Base-by-base conservation (phyloP, 108 stramenopile genomes). In the Pseudonitzschia multistriata region DNA sequence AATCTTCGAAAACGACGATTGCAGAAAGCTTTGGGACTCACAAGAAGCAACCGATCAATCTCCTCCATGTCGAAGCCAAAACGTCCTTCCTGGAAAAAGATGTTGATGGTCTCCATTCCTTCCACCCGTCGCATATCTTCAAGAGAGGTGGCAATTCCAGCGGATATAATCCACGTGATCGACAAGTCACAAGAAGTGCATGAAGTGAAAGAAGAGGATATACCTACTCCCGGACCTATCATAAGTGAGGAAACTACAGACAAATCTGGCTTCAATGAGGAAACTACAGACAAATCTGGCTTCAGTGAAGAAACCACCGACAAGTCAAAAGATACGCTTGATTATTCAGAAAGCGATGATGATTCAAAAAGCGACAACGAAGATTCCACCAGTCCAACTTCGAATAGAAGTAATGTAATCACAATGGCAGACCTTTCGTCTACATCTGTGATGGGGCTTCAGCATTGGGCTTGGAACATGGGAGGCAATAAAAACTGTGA, bases 1-100 rank as follows among this genome's bases (percentile, higher is more conserved):
- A 55, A n/a, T 55, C 54, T 55, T 11, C 54, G 22, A 30, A 55
- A 4, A 55, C 24, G 54, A 4, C 54, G 54, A 55, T 30, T 55
- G 54, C 42, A 13, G 3, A 17, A 13, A 45, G 42, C 42, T 45
- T 13, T 45, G 42, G 54, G 54, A 25, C 21, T 55, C 4, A 55
- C 24, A 0, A 55, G 17, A 17, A 10, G 7, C 2, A 13, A 45
- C 13, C 13, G 2, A 45, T 10, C 42, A 10, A 8, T 17, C 1
- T 13, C 42, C 11, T 45, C 42, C 6, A 8, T 5, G 15, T 45
- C 42, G 15, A 10, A 1, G 2, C 17, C 42, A 17, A 45, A 45
- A 17, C 42, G 11, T 1, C 17, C 42, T 8, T 1, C 1, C 2
- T 45, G 15, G 7, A 45, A 13, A 45, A 13, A 13, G 42, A 6